A percentile compares a stretch with the other conserved stretches of the same genome.
Evolutionary conservation across 106 monocot genomes (phyloP).

Genomic region (Dendrobium nobile): DNA sequence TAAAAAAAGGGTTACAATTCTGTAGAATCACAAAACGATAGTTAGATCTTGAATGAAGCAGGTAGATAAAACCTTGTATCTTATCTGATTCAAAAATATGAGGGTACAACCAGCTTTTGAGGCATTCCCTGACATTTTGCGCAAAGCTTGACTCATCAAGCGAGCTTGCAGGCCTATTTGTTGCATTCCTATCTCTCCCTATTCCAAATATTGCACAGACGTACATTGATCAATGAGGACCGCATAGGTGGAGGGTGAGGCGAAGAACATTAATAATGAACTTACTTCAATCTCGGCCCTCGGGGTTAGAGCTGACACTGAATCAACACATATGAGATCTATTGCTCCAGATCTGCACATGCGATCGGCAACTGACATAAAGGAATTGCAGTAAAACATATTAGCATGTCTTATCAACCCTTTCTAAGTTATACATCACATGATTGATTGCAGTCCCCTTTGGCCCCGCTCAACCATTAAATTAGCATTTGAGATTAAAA

Average conservation of each 20-base stretch:
- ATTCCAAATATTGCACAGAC: neutral
- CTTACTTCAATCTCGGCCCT: constrained; percentile 94
- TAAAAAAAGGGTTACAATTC: constrained; percentile 7
- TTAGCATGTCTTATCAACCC: neutral
- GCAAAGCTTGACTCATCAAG: constrained; percentile 97
- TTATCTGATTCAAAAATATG: constrained; percentile 94
- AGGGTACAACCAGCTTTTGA: constrained; percentile 98
- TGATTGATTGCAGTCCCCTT: too few species aligned
- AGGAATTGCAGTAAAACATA: constrained; percentile 9
- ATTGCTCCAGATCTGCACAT: constrained; percentile 99
- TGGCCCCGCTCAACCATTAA: too few species aligned
- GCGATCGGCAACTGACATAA: constrained; percentile 89
- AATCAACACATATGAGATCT: constrained; percentile 94
- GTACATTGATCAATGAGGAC: too few species aligned
- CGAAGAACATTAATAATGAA: neutral
- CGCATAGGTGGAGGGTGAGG: neutral
- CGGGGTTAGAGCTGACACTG: constrained; percentile 96
- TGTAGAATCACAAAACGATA: neutral
- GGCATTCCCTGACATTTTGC: constrained; percentile 99
- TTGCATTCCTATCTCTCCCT: constrained; percentile 85
- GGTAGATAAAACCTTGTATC: constrained; percentile 62
- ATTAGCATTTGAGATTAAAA: too few species aligned
- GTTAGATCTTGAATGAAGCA: neutral
- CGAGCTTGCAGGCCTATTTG: constrained; percentile 96
- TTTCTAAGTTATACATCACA: too few species aligned